Evolutionary conservation across 2,329 filamentous ascomycete genomes (phyloP), one percentile per base, ranked within the genome.

Genomic region (Claviceps sp.): DNA sequence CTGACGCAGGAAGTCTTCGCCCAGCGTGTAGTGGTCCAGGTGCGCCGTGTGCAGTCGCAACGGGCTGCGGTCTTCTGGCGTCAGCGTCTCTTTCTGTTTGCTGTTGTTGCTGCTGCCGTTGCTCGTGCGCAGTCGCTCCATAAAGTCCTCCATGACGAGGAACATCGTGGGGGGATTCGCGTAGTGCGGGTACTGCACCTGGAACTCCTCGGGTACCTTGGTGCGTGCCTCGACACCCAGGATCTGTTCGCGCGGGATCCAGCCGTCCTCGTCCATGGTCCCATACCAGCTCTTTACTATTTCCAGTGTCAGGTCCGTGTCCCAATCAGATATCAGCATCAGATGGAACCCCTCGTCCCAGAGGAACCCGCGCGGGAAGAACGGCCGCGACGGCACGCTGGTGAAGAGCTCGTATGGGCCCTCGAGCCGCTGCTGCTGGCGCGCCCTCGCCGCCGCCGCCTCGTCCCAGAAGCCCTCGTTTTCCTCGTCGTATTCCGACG

Each of bases 271-370:
- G 58, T 98, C 93, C 80, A 97, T 95, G 17, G 95, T 79, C 57
- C 84, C 89, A 71, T 94, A 94, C 93, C 93, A 98, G 68, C 88
- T 95, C 70, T 85, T 87, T 56, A 97, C 79, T 57, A 98, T 89
- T 56, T 96, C 89, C 34, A 85, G 72, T 3, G 87, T 83, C 50
- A 97, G 76, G 62, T 96, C 90, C 50, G 89, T 81, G 64, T 98
- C 93, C 87, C 90, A 98, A 58, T 98, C 91, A 19, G 89, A 78
- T 51, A 98, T 84, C 1, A 90, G 90, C 47, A 95, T 73, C 39
- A 98, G 74, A 63, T 98, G 93, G 69, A 97, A 98, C 0, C 93
- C 93, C 67, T 98, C 93, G 61, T 98, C 93, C 93, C 93, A 98
- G 4, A 97, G 75, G 66, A 98, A 98, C 1, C 93, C 93, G 55